Evolutionary conservation across 2,329 filamentous ascomycete genomes (phyloP), one percentile per base, ranked within the genome.

Genomic region (Biscogniauxia marginata): DNA sequence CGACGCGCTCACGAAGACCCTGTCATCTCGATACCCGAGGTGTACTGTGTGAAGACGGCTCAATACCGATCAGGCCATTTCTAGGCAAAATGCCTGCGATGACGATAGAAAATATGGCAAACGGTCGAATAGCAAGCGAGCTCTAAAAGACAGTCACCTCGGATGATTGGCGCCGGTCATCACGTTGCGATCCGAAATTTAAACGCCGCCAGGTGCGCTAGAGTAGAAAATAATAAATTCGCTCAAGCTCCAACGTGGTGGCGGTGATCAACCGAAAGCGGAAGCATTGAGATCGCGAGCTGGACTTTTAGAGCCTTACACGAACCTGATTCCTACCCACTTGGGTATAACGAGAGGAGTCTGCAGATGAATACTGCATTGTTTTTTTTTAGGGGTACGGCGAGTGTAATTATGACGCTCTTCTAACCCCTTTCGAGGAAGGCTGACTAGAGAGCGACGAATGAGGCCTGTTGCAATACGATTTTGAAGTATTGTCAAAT

Each of bases 81-180:
- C 48, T 19, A 19, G 25, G 48, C 24, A 18, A 48, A 16, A 34
- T 46, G 18, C 55, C 55, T 60, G 60, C 57, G 57, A 62, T 61
- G 57, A 61, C 56, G 54, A 45, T 53, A 50, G 50, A 22, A 23
- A 59, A 55, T 52, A 55, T 16, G 46, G 56, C 55, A 24, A 61
- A 49, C 61, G 61, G 62, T 55, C 52, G 52, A 62, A 60, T 57
- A 46, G 50, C 54, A 56, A 50, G 18, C 51, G 51, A 60, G 60
- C 53, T 58, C 57, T 39, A 62, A 58, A 62, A 63, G 56, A 59
- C 61, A 52, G 59, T 62, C 56, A 57, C 58, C 58, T 62, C 61
- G 61, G 61, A 46, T 62, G 58, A 62, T 63, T 61, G 45, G 61
- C 52, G 49, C 59, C 54, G 59, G 55, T 54, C 55, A 43, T 56